Percentiles rank a stretch among this genome's conserved stretches.
Conservation (phyloP, 257 asterid species). For the Lycium barbarum region DNA sequence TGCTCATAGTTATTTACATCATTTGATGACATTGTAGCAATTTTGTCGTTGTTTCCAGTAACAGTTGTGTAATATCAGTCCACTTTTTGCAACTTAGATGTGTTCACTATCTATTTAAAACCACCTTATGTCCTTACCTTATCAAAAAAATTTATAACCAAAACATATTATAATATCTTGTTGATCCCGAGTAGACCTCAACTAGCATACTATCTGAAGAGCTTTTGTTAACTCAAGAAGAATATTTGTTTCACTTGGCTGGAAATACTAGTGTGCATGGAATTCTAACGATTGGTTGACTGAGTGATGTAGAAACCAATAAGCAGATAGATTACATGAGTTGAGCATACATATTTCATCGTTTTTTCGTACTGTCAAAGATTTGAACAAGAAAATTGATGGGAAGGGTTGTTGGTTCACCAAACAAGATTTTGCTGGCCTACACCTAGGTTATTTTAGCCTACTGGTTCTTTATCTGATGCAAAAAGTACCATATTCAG, state of each 20-base stretch:
- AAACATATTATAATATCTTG: not conserved
- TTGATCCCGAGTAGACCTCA: not conserved
- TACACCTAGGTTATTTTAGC: not conserved
- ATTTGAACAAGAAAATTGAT: not conserved
- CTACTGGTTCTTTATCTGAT: not conserved
- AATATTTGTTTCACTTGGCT: constrained; percentile 16
- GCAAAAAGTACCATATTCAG: constrained; percentile 2
- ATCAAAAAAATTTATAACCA: not conserved
- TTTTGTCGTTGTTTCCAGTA: not conserved
- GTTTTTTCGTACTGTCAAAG: not conserved
- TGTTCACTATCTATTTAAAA: not conserved
- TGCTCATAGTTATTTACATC: not conserved
- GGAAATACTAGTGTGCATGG: not conserved
- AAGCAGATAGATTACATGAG: not conserved
- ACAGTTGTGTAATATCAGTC: not conserved
- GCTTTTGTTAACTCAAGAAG: not conserved
- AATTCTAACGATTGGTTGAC: constrained; percentile 4
- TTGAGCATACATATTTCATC: not conserved
- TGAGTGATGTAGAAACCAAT: not conserved
- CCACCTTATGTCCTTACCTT: not conserved
- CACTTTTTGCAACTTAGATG: not conserved
- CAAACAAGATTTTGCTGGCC: not conserved
- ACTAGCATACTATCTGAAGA: not conserved
- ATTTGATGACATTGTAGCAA: not conserved
- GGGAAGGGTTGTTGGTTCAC: not conserved